These are phyloP conservation scores for Russula lepida DNA, from an alignment of 768 basidiomycete genomes.

Conservation along the genomic window DNA sequence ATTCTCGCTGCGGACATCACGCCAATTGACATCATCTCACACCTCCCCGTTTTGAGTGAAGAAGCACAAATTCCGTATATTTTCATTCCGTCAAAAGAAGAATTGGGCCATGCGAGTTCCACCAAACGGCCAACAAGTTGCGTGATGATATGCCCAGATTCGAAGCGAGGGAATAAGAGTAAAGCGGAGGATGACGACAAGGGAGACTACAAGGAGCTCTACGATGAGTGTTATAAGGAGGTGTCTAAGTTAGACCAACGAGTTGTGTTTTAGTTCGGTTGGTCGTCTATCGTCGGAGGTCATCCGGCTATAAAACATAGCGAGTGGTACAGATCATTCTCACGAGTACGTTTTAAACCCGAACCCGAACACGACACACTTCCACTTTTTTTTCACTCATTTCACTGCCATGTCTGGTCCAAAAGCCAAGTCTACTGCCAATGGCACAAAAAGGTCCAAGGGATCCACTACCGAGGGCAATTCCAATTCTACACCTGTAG, in stretches of 20 bases:
- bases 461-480: slow-evolving; percentile 36
- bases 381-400: neutral
- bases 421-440: slow-evolving; percentile 47
- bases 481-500: slow-evolving; percentile 34
- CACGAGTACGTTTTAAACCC: neutral
- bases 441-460: slow-evolving; percentile 27
- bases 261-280: slow-evolving; percentile 34
- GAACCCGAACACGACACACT: neutral
- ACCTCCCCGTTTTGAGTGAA: slow-evolving; percentile 89
- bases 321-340: neutral
- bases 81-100: slow-evolving; percentile 88
- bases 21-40: slow-evolving; percentile 97
- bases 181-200: slow-evolving; percentile 56
- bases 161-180: slow-evolving; percentile 60
- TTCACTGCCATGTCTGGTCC: slow-evolving; percentile 30
- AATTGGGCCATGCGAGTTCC: slow-evolving; percentile 88
- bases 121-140: slow-evolving; percentile 98
- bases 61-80: slow-evolving; percentile 88
- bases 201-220: slow-evolving; percentile 71
- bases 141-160: slow-evolving; percentile 85
- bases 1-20: slow-evolving; percentile 95
- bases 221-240: slow-evolving; percentile 80
- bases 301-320: neutral
- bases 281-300: neutral
- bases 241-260: slow-evolving; percentile 72